A percentile compares a stretch with the other conserved stretches of the same genome.
Conservation (phyloP, 441 rosid genomes). For the Lepidium campestre region DNA sequence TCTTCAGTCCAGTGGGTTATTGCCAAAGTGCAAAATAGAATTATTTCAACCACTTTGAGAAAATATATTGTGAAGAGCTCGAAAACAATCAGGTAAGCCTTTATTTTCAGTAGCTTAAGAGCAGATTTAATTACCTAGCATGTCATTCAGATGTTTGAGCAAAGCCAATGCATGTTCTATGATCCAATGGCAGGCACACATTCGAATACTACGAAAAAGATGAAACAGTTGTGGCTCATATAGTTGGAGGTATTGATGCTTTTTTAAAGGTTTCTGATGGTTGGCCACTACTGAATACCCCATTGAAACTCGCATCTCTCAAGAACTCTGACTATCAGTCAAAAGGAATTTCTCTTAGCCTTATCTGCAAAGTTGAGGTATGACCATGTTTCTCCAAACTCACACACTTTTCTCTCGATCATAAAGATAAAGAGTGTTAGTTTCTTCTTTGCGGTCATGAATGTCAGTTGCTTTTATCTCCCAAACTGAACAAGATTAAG, state of each 20-base stretch:
- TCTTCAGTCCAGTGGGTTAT: conserved; percentile 72
- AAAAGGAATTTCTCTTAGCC: conserved; percentile 51
- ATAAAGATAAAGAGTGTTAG: not conserved
- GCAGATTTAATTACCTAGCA: not conserved
- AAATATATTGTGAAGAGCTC: conserved; percentile 44
- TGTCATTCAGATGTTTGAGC: conserved; percentile 15
- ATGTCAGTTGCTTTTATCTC: not conserved
- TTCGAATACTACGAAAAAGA: conserved; percentile 70
- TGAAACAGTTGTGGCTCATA: conserved; percentile 60
- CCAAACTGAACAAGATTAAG: not conserved
- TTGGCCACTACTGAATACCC: conserved; percentile 69
- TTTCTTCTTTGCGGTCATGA: not conserved
- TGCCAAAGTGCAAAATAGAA: conserved; percentile 63
- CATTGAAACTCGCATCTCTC: conserved; percentile 57
- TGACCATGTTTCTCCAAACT: not conserved
- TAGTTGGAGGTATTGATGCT: conserved; percentile 63
- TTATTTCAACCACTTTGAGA: conserved; percentile 60
- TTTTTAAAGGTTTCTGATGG: conserved; percentile 56
- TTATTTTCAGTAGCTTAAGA: conserved; percentile 4
- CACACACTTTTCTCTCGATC: no score
- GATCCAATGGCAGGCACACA: conserved; percentile 49
- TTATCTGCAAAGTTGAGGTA: conserved; percentile 71
- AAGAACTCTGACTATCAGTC: conserved; percentile 45
- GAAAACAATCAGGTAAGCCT: conserved; percentile 54
- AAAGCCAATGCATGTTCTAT: not conserved